A percentile compares a stretch with the other conserved stretches of the same genome.
These are phyloP conservation scores for Starmerella etchellsii DNA, from an alignment of 805 yeast genomes.

Conservation along the genomic window DNA sequence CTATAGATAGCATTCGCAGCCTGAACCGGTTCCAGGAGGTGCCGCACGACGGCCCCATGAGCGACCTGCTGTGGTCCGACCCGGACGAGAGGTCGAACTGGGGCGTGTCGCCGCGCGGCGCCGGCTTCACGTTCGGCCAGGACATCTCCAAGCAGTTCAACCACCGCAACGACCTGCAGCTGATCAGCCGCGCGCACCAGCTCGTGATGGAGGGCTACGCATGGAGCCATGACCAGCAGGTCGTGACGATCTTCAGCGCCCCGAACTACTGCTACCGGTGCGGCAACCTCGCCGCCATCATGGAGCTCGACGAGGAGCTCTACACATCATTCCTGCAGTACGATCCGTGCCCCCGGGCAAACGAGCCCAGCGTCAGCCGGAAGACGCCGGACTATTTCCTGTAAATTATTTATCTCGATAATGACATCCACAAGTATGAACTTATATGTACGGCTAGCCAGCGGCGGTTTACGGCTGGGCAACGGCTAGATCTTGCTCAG, in stretches of 20 bases:
- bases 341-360: conserved; percentile 93
- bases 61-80: conserved; percentile 91
- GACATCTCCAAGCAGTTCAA: conserved; percentile 92
- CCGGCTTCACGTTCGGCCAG: conserved; percentile 97
- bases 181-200: conserved; percentile 94
- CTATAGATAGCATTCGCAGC: conserved; percentile 87
- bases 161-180: conserved; percentile 75
- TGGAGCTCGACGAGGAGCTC: conserved; percentile 94
- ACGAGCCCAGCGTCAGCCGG: conserved; percentile 94
- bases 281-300: conserved; percentile 95
- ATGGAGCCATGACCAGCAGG: conserved; percentile 90
- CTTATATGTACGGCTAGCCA: too few species aligned
- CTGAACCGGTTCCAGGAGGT: conserved; percentile 91
- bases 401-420: conserved; percentile 3
- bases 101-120: conserved; percentile 98
- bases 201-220: conserved; percentile 94
- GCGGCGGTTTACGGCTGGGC: too few species aligned
- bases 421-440: too few species aligned
- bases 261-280: conserved; percentile 96
- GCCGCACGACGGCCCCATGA: conserved; percentile 97
- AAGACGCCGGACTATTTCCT: conserved; percentile 91
- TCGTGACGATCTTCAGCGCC: conserved; percentile 87
- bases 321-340: conserved; percentile 76
- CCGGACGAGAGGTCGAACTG: conserved; percentile 97
- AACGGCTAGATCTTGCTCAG: neutral